These are phyloP conservation scores for Venturia asperata DNA, from an alignment of 2,329 filamentous ascomycete genomes.

Conservation along the genomic window DNA sequence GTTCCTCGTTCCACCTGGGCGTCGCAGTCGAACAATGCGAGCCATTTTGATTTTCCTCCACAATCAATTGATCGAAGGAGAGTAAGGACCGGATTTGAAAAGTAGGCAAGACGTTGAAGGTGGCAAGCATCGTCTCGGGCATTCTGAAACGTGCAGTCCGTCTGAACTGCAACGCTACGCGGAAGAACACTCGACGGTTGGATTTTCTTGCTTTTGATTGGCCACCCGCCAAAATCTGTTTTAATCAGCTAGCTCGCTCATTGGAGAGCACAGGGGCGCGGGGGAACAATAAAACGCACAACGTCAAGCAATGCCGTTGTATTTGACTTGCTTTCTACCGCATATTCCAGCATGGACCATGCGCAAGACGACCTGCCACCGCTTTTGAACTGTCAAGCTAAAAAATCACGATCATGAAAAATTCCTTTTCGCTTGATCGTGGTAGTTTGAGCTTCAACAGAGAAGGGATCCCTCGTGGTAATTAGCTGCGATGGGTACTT, in stretches of 20 bases:
- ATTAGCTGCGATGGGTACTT: not conserved
- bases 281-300: not conserved
- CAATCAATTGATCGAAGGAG: not conserved
- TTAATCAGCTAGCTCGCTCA: not conserved
- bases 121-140: constrained; percentile 5
- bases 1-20: too few relatives aligned
- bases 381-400: not conserved
- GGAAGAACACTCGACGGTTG: not conserved
- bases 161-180: constrained; percentile 3
- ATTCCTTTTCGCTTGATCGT: not conserved
- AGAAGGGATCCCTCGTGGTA: not conserved
- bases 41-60: not conserved
- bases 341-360: not conserved
- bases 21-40: not conserved
- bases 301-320: not conserved
- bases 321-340: not conserved
- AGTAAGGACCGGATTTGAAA: not conserved
- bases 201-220: not conserved
- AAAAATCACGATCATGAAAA: not conserved
- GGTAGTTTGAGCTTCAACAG: not conserved
- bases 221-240: not conserved
- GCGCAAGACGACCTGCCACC: not conserved
- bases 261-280: not conserved
- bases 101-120: constrained; percentile 9
- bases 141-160: constrained; percentile 14